phyloP scores from a whole-genome alignment of 352 stramenopile species.

The Thraustochytrium striatum region DNA sequence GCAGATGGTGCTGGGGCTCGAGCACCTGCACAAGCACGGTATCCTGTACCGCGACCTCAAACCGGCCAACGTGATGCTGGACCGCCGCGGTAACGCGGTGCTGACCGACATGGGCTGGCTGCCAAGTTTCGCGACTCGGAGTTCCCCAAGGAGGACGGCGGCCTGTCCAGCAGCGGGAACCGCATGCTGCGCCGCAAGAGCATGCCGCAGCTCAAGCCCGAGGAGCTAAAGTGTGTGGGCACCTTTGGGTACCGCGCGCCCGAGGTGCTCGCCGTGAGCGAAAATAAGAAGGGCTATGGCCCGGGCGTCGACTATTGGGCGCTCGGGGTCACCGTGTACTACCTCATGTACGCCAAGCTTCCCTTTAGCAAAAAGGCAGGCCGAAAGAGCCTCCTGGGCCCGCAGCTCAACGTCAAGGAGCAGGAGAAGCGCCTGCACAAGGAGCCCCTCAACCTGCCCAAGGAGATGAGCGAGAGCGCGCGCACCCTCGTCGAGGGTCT shows the following conservation, averaged over 20 bases:
- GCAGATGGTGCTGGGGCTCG: constrained; percentile 67
- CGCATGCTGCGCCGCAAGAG: constrained; percentile 30
- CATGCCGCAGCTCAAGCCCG: constrained; percentile 38
- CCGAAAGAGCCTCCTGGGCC: constrained; percentile 36
- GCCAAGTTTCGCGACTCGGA: constrained; percentile 5
- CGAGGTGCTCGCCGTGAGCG: constrained; percentile 11
- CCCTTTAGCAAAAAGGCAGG: constrained; percentile 7
- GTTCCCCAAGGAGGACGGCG: constrained; percentile 41
- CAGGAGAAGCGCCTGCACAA: constrained; percentile 20
- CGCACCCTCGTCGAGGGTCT: not conserved
- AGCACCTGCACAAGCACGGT: constrained; percentile 73
- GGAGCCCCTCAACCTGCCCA: not conserved
- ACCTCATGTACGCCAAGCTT: constrained; percentile 9
- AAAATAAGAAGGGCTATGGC: constrained; percentile 30
- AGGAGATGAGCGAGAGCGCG: not conserved
- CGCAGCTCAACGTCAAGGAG: not conserved
- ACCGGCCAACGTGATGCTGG: constrained; percentile 47
- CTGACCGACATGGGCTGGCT: constrained; percentile 47
- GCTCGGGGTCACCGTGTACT: constrained; percentile 47
- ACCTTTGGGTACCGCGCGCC: constrained; percentile 43
- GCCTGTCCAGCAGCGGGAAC: constrained; percentile 8
- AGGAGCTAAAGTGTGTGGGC: constrained; percentile 49
- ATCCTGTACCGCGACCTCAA: constrained; percentile 77
- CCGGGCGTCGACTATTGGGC: constrained; percentile 35
- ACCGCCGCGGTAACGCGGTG: constrained; percentile 29